Evolutionary conservation across 306 rosid species (phyloP), one percentile per base, ranked within the genome.

Genomic region (Cicer judaicum): DNA sequence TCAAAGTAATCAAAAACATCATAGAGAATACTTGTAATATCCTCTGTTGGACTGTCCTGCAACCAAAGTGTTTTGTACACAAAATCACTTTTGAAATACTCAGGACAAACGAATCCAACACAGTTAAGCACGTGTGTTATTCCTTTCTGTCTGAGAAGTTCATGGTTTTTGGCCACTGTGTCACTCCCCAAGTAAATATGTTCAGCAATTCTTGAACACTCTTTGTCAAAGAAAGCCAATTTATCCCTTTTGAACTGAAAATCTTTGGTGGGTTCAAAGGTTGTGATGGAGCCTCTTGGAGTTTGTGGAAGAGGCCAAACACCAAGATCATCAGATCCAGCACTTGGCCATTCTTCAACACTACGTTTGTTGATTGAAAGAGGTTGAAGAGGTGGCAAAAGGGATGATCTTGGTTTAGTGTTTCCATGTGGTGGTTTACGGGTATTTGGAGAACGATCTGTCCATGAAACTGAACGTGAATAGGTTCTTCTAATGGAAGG

Each of bases 1-100:
- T 94, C 98, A 72, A 94, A 91, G 84, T 94, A 94, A 85, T 94
- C 98, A 79, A 94, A 94, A 2, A 94, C 98, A 75, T 94, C 92
- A 39, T 94, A 94, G 18, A 94, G 91, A 68, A 94, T 85, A 61
- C 98, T 87, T 0, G 95, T 91, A 10, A 94, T 94, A 75, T 94
- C 98, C 87, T 94, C 98, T 0, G 97, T 79, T 2, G 97, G 96
- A 77, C 88, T 91, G 39, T 94, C 98, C 49, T 81, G 89, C 83
- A 94, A 78, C 98, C 98, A 94, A 1, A 94, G 96, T 1, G 98
- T 94, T 79, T 91, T 94, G 75, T 94, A 94, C 54, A 82, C 97
- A 73, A 94, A 89, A 47, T 94, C 92, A 19, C 83, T 77, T 73
- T 87, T 91, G 88, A 94, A 94, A 77, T 91, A 94, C 88, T 94